Percentiles rank a stretch among this genome's conserved stretches.
phyloP scores from a whole-genome alignment of 345 rosid genomes.

The thale cress (Arabidopsis thaliana) region DNA sequence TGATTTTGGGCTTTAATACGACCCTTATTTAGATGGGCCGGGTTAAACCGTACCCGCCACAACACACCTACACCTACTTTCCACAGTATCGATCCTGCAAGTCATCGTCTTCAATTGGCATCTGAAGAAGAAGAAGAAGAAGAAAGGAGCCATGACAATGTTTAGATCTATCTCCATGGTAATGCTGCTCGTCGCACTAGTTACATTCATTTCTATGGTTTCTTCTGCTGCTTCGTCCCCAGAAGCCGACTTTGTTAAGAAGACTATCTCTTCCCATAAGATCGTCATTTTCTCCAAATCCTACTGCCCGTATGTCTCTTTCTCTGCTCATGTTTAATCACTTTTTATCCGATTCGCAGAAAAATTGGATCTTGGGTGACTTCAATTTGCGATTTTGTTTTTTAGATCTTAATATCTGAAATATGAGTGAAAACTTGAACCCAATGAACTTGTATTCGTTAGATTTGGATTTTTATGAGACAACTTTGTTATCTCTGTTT shows the following conservation, averaged over 20 bases:
- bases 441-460: neutral
- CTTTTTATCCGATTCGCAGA: neutral
- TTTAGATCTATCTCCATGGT: constrained; percentile 35
- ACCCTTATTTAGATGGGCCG: constrained; percentile 2
- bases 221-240: constrained; percentile 47
- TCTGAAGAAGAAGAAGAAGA: constrained; percentile 19
- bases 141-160: constrained; percentile 32
- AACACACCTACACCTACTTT: neutral
- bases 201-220: constrained; percentile 36
- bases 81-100: neutral
- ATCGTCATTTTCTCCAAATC: constrained; percentile 98
- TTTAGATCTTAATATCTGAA: constrained; percentile 18
- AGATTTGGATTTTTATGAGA: neutral
- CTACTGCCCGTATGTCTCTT: constrained; percentile 79
- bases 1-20: constrained; percentile 4
- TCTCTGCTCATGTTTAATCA: neutral
- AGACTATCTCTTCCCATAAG: constrained; percentile 79
- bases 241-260: constrained; percentile 64
- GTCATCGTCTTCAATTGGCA: constrained; percentile 12
- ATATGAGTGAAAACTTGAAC: neutral
- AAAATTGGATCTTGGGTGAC: constrained; percentile 16
- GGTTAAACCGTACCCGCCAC: neutral
- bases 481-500: neutral
- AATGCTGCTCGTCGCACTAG: constrained; percentile 29
- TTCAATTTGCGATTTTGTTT: constrained; percentile 8